Evolutionary conservation across 2,329 filamentous ascomycete genomes (phyloP), one percentile per base, ranked within the genome.

Genomic region (Pezicula radicicola): DNA sequence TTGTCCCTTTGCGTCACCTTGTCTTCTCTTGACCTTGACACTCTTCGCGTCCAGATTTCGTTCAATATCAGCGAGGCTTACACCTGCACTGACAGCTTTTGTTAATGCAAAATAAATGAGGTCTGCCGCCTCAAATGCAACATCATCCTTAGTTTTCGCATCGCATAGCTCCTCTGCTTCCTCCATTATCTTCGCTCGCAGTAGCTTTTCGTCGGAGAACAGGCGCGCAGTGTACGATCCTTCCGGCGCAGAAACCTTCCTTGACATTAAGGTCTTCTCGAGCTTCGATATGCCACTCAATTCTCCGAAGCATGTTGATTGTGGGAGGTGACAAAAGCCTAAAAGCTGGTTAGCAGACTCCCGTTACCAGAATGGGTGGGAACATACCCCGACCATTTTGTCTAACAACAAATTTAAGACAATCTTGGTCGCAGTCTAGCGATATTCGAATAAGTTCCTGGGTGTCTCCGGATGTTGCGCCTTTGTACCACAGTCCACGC

Each of bases 101-200:
- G 94, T 90, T 51, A 99, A 74, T 7, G 93, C 91, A 75, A 99
- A 99, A 75, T 97, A 99, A 49, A 99, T 85, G 51, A 99, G 75
- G 66, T 99, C 94, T 0, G 94, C 94, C 8, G 94, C 91, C 71
- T 99, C 94, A 57, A 96, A 96, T 2, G 94, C 91, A 56, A 96
- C 82, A 13, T 97, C 89, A 56, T 92, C 80, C 55, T 89, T 88
- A 0, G 84, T 86, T 59, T 84, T 85, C 15, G 94, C 93, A 58
- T 94, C 85, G 66, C 93, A 97, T 40, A 99, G 79, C 73, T 99
- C 94, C 65, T 95, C 89, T 0, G 94, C 94, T 70, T 99, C 94
- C 71, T 99, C 94, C 85, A 97, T 95, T 51, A 99, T 97, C 78
- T 99, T 99, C 3, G 94, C 94, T 41, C 89, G 81, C 49, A 97